Percentiles rank a stretch among this genome's conserved stretches.
phyloP scores from a whole-genome alignment of 768 basidiomycete genomes.

The Phlebiopsis flavidoalba region DNA sequence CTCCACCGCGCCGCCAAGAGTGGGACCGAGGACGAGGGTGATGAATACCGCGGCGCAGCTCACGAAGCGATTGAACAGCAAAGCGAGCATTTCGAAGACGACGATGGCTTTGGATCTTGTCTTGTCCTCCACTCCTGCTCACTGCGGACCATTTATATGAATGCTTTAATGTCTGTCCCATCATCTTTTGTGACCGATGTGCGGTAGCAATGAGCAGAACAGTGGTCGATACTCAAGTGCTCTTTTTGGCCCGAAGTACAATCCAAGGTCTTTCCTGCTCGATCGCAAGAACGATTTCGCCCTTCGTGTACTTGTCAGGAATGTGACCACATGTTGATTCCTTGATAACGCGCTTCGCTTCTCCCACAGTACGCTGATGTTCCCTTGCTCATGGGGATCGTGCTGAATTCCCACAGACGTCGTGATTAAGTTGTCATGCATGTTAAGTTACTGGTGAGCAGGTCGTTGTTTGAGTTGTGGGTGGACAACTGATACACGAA shows the following conservation, averaged over 20 bases:
- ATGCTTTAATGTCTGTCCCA: neutral
- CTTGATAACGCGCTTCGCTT: constrained; percentile 2
- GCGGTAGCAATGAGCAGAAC: neutral
- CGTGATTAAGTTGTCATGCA: neutral
- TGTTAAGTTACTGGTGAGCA: neutral
- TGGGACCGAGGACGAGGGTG: constrained; percentile 2
- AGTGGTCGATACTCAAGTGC: neutral
- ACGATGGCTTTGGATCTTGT: neutral
- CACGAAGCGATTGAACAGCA: neutral
- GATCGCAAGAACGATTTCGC: neutral
- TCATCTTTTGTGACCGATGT: neutral
- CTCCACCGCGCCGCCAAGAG: neutral
- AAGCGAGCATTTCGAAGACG: neutral
- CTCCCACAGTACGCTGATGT: neutral
- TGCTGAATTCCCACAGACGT: neutral
- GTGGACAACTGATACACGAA: too few species aligned
- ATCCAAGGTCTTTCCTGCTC: neutral
- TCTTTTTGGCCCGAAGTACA: neutral
- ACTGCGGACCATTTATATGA: neutral
- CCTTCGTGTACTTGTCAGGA: neutral
- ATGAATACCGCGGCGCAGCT: neutral
- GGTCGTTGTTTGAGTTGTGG: neutral
- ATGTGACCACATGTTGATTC: neutral
- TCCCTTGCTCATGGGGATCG: neutral
- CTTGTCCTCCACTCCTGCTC: neutral